These are phyloP conservation scores for Cryptococcus sp. DNA, from an alignment of 1,284 basidiomycete genomes.

Conservation along the genomic window DNA sequence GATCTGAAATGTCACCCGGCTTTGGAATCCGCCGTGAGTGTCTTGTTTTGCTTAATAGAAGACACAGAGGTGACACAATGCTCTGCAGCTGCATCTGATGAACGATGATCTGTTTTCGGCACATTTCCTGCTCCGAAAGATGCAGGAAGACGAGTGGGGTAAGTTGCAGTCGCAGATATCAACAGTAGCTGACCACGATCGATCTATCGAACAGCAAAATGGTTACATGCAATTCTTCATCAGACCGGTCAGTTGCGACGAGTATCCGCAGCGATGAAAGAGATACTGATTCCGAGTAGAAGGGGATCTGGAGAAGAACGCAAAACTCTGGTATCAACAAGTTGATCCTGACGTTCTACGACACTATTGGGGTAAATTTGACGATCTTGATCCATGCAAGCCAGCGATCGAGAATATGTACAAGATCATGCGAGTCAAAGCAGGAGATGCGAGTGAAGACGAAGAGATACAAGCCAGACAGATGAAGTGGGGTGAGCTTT, in stretches of 20 bases:
- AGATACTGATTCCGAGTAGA: conserved; percentile 4
- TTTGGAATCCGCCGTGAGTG: conserved; percentile 16
- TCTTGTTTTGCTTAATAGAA: neutral
- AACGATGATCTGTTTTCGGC: conserved; percentile 35
- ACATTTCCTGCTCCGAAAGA: conserved; percentile 29
- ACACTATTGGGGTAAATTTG: conserved; percentile 8
- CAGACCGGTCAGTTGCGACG: conserved; percentile 6
- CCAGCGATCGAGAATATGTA: conserved; percentile 23
- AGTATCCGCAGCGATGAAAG: neutral
- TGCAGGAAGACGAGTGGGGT: conserved; percentile 35
- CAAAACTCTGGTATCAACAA: conserved; percentile 24
- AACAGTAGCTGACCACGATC: no score
- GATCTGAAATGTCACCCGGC: conserved; percentile 20
- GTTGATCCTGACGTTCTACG: conserved; percentile 16
- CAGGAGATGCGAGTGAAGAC: conserved; percentile 1
- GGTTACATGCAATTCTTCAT: conserved; percentile 23
- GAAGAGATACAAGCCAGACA: conserved; percentile 10
- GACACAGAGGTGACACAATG: neutral
- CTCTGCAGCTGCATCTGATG: conserved; percentile 23
- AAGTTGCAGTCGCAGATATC: neutral
- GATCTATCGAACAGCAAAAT: conserved; percentile 5
- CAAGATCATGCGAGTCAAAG: conserved; percentile 15
- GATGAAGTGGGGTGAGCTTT: conserved; percentile 21
- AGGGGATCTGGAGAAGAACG: conserved; percentile 26
- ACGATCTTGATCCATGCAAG: neutral